Percentiles rank a stretch among this genome's conserved stretches.
phyloP scores from a whole-genome alignment of 176 grass and related monocot genomes.

The Eleusine coracana region DNA sequence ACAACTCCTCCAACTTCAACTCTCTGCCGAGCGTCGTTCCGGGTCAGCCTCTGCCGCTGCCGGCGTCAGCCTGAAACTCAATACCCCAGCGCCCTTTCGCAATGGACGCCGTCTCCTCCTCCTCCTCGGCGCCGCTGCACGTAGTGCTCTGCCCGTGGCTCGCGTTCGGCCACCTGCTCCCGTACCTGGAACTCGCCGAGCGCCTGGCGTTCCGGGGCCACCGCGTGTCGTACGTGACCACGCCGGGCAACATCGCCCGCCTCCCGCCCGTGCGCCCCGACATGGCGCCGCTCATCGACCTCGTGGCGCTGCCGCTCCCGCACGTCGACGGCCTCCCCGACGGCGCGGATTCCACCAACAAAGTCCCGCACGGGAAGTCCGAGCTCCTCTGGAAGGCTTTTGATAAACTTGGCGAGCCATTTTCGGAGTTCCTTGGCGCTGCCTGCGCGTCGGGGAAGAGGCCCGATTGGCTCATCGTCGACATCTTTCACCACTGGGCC shows the following conservation, averaged over 20 bases:
- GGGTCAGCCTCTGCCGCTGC: neutral
- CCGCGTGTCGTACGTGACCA: conserved; percentile 45
- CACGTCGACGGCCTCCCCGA: conserved; percentile 11
- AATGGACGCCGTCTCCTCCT: neutral
- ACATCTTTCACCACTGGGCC: neutral
- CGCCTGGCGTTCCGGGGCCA: conserved; percentile 1
- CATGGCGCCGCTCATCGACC: conserved; percentile 11
- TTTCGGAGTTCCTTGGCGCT: neutral
- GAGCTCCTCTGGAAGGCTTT: conserved; percentile 43
- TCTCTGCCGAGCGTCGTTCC: too few species aligned
- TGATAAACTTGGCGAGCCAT: neutral
- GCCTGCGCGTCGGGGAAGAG: neutral
- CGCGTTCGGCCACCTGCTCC: conserved; percentile 23
- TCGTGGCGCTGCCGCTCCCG: conserved; percentile 44
- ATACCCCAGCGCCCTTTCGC: neutral
- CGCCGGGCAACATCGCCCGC: conserved; percentile 39
- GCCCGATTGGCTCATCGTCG: neutral
- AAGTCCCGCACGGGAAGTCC: conserved; percentile 29
- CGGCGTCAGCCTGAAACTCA: neutral
- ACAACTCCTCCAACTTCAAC: too few species aligned
- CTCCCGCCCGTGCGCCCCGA: conserved; percentile 18
- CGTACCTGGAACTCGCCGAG: conserved; percentile 39
- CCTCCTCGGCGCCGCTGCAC: neutral
- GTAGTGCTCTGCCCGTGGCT: conserved; percentile 14
- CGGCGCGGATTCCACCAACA: conserved; percentile 46